phyloP scores from a whole-genome alignment of 1,284 basidiomycete genomes.

The Cerioporus squamosus region DNA sequence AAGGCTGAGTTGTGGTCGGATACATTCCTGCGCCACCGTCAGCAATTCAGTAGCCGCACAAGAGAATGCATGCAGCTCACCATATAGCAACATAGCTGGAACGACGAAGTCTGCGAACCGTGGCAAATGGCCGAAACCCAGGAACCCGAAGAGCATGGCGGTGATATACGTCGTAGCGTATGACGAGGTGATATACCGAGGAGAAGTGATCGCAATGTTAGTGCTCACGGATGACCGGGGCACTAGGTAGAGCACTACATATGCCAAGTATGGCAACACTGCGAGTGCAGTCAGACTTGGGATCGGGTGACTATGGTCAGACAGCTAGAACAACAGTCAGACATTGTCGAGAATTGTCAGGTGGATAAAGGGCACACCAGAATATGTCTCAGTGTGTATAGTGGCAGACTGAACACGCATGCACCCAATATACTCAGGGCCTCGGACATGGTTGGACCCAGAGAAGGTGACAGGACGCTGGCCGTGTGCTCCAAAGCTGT shows the following conservation, averaged over 20 bases:
- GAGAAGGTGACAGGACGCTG: slow-evolving; percentile 55
- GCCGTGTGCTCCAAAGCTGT: slow-evolving; percentile 66
- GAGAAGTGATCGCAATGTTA: slow-evolving; percentile 49
- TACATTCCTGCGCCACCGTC: slow-evolving; percentile 53
- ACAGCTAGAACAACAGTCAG: slow-evolving; percentile 36
- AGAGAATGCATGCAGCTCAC: slow-evolving; percentile 42
- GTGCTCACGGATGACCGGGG: slow-evolving; percentile 56
- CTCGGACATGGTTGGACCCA: slow-evolving; percentile 56
- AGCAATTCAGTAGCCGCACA: background rate
- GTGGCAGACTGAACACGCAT: slow-evolving; percentile 60
- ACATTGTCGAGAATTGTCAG: background rate
- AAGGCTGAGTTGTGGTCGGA: slow-evolving; percentile 48
- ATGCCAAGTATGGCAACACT: slow-evolving; percentile 62
- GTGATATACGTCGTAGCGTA: slow-evolving; percentile 52
- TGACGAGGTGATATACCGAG: slow-evolving; percentile 58
- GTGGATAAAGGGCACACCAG: slow-evolving; percentile 48
- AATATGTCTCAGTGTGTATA: slow-evolving; percentile 62
- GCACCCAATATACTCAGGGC: slow-evolving; percentile 65
- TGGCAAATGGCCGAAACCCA: slow-evolving; percentile 25
- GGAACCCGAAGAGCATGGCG: slow-evolving; percentile 35
- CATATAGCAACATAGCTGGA: slow-evolving; percentile 54
- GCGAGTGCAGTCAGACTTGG: slow-evolving; percentile 59
- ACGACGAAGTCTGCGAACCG: slow-evolving; percentile 23
- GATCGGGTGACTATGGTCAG: slow-evolving; percentile 41
- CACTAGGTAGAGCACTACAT: slow-evolving; percentile 57